Conservation (phyloP, 768 basidiomycete genomes). For the Antrodiella citrinella region DNA sequence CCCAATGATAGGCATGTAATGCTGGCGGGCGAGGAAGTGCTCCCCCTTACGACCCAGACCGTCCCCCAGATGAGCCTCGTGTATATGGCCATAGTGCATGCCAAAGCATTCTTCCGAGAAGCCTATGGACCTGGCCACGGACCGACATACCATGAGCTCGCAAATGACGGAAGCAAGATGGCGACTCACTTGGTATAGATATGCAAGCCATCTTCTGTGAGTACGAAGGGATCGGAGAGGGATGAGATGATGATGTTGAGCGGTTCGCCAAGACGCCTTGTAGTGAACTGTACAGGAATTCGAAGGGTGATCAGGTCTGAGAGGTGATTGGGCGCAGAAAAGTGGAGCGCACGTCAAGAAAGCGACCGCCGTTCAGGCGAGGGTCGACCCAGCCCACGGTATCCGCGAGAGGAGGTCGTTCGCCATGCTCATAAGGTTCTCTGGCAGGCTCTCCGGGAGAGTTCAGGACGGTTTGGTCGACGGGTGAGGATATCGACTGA, state of each 20-base stretch:
- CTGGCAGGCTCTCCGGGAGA: slow-evolving; percentile 1
- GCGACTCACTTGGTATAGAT: slow-evolving; percentile 54
- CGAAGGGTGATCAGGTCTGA: too few species aligned
- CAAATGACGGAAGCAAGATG: slow-evolving; percentile 1
- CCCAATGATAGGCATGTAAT: slow-evolving; percentile 72
- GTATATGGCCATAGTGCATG: slow-evolving; percentile 65
- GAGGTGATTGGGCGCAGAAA: too few species aligned
- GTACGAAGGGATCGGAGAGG: slow-evolving; percentile 69
- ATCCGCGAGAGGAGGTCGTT: slow-evolving; percentile 19
- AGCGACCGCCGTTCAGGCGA: slow-evolving; percentile 58
- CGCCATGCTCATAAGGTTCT: slow-evolving; percentile 18
- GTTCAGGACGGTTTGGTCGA: background rate
- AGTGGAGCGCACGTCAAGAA: slow-evolving; percentile 58
- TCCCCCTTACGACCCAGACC: slow-evolving; percentile 65
- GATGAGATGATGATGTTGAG: slow-evolving; percentile 79
- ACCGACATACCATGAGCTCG: too few species aligned
- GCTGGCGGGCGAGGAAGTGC: slow-evolving; percentile 66
- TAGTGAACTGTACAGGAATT: slow-evolving; percentile 55
- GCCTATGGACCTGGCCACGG: slow-evolving; percentile 56
- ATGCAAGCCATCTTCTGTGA: slow-evolving; percentile 66
- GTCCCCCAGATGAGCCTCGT: slow-evolving; percentile 79
- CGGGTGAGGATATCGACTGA: background rate
- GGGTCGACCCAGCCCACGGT: slow-evolving; percentile 56
- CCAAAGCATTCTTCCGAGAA: slow-evolving; percentile 81
- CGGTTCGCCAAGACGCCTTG: slow-evolving; percentile 63